A percentile compares a stretch with the other conserved stretches of the same genome.
These are phyloP conservation scores for Arxiozyma slooffiae DNA, from an alignment of 1,139 yeast species.

Conservation along the genomic window DNA sequence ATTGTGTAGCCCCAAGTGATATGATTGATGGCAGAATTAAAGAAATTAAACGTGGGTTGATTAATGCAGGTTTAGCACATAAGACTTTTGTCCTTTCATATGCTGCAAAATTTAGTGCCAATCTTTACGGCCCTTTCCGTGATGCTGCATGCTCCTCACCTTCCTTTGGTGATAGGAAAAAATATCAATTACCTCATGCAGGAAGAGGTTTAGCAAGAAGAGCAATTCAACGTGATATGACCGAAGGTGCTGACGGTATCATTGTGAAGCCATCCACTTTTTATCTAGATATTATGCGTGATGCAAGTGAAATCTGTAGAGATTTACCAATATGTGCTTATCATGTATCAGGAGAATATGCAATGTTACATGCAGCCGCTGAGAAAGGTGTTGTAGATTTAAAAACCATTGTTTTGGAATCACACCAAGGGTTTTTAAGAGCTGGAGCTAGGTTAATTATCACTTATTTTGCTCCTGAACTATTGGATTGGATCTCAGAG, in stretches of 20 bases:
- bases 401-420: conserved; percentile 81
- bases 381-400: conserved; percentile 89
- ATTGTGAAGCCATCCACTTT: conserved; percentile 97
- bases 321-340: conserved; percentile 90
- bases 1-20: conserved; percentile 94
- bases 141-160: conserved; percentile 96
- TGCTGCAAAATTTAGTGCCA: conserved; percentile 88
- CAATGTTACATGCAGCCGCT: conserved; percentile 98
- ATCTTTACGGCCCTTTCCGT: conserved; percentile 91
- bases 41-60: conserved; percentile 78
- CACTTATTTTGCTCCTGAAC: conserved; percentile 91
- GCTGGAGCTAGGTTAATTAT: conserved; percentile 94
- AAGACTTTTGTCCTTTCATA: conserved; percentile 85
- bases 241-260: conserved; percentile 92
- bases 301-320: conserved; percentile 70
- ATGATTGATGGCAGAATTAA: conserved; percentile 94
- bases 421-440: conserved; percentile 83
- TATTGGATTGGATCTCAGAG: conserved; percentile 69
- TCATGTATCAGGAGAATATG: conserved; percentile 96
- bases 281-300: conserved; percentile 80
- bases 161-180: conserved; percentile 80
- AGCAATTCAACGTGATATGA: conserved; percentile 74
- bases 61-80: conserved; percentile 79
- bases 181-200: conserved; percentile 88
- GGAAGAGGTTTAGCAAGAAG: conserved; percentile 92